Evolutionary conservation across 2,329 filamentous ascomycete genomes (phyloP).

Genomic region (Pyricularia sp.): DNA sequence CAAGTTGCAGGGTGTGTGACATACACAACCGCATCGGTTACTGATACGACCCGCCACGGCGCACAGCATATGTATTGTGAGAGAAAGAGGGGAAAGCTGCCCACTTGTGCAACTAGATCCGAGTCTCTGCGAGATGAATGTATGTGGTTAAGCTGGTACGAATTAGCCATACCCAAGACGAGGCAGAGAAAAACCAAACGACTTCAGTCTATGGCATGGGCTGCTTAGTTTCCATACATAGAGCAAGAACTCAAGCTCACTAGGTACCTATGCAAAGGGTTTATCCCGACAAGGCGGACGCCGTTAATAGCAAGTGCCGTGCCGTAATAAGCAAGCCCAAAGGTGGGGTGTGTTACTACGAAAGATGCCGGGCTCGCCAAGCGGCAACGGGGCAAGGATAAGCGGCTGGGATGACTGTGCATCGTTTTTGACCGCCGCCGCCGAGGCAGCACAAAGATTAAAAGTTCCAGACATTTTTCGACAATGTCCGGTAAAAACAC

Average conservation of each 20-base stretch:
- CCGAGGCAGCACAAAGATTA: not conserved
- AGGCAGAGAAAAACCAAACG: not conserved
- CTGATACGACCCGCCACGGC: not conserved
- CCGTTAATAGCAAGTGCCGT: not conserved
- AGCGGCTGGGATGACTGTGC: not conserved
- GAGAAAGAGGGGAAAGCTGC: not conserved
- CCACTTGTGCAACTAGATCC: not conserved
- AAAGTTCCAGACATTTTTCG: not conserved
- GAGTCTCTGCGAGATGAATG: not conserved
- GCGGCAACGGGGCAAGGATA: not conserved
- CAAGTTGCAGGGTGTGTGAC: not conserved
- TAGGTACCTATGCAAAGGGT: not conserved
- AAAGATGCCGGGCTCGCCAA: not conserved
- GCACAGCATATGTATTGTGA: not conserved
- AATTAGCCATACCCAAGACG: not conserved
- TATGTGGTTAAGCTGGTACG: not conserved
- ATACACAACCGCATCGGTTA: not conserved
- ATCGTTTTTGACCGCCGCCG: not conserved
- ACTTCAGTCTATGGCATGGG: not conserved
- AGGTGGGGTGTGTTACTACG: not conserved
- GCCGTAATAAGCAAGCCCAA: not conserved
- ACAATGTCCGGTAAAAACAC: not conserved
- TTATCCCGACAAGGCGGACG: not conserved
- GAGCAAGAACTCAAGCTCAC: not conserved
- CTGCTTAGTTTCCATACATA: not conserved